Base-by-base conservation (phyloP, 768 basidiomycete species). In the Panellus pusillus region DNA sequence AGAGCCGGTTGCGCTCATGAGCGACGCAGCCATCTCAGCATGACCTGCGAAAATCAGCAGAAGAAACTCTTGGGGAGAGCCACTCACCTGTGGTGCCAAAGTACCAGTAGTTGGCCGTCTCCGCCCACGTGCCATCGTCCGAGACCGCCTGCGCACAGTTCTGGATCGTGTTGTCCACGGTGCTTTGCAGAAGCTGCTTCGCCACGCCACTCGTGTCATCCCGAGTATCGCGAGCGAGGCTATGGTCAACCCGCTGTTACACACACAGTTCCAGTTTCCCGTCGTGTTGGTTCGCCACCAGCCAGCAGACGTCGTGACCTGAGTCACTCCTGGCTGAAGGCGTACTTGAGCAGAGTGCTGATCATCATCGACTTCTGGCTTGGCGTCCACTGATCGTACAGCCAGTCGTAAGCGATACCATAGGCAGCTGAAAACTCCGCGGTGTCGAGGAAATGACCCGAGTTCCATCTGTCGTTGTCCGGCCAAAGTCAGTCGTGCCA, bases 201-300 rank as follows among this genome's bases (percentile, higher is more conserved):
- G 97, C 90, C 37, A 74, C 74, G 40, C 91, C 91, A 4, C 89
- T 87, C 14, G 79, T 81, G 62, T 96, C 87, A 60, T 96, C 91
- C 79, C 85, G 14, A 93, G 74, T 62, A 99, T 94, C 37, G 97
- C 94, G 52, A 99, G 84, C 0, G 97, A 82, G 38, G 80, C 97
- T 65, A 98, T 68, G 17, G 89, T 93, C 60, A 98, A 74, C 53
- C 97, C 97, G 44, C 83, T 81, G 69, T 98, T 98, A 75, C 88
- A 94, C 53, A 93, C 91, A 68, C 96, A 98, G 70, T 99, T 99
- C 97, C 97, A 99, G 77, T 98, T 99, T 17, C 96, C 96, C 55
- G 78, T 79, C 46, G 81, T 83, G 57, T 74, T 79, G 44, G 57
- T 77, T 45, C 73, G 78, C 94, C 94, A 97, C 94, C 94, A 97